Evolutionary conservation across 1,284 basidiomycete species (phyloP).

Genomic region (Pholiota adiposa): DNA sequence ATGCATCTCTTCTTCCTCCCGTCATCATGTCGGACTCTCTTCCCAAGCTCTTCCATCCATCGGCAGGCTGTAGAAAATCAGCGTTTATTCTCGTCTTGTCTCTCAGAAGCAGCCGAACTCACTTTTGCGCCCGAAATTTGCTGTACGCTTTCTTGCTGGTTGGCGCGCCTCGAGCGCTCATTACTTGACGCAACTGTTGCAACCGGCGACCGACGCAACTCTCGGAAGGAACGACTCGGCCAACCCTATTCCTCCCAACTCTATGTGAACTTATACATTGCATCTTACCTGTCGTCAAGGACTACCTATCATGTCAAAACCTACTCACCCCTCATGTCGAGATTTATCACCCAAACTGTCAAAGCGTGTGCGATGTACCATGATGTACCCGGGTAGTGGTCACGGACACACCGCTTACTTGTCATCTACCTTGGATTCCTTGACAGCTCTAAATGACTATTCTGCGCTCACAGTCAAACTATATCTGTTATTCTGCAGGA

Average conservation of each 20-base stretch:
- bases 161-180: background rate
- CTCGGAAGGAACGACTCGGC: background rate
- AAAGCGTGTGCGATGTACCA: slow-evolving; percentile 4
- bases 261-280: background rate
- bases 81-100: background rate
- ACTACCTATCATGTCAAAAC: background rate
- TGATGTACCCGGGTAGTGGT: slow-evolving; percentile 6
- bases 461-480: slow-evolving; percentile 23
- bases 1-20: background rate
- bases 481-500: background rate
- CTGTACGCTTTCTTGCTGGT: background rate
- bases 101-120: background rate
- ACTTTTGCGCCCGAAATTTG: no score
- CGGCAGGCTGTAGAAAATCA: background rate
- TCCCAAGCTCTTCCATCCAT: no score
- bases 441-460: slow-evolving; percentile 19
- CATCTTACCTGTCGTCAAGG: background rate
- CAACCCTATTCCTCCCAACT: background rate
- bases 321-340: background rate
- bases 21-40: no score
- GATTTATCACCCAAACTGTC: background rate
- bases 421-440: slow-evolving; percentile 15
- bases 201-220: background rate
- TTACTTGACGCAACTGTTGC: background rate
- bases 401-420: slow-evolving; percentile 15